Conservation (phyloP, 148 eudicot species). For the Arbutus unedo region DNA sequence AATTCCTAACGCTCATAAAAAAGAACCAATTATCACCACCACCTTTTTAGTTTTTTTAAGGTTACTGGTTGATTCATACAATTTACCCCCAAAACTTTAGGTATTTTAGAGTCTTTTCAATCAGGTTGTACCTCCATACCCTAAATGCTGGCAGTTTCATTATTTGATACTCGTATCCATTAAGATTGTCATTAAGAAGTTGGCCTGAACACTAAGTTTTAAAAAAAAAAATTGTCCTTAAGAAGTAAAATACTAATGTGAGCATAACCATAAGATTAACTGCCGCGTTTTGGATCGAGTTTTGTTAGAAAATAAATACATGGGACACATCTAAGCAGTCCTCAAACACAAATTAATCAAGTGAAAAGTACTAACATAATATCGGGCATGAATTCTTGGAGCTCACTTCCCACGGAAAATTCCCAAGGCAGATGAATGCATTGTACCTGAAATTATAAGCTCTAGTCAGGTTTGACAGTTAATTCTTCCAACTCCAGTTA, state of each 20-base stretch:
- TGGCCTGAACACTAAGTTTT: no score
- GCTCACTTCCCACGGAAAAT: conserved; percentile 58
- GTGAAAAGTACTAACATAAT: conserved; percentile 53
- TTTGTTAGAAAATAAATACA: neutral
- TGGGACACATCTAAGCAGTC: neutral
- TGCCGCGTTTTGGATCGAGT: no score
- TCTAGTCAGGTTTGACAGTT: neutral
- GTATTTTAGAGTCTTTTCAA: neutral
- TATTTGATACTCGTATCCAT: neutral
- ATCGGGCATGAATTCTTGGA: conserved; percentile 58
- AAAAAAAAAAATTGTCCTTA: neutral
- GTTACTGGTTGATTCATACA: neutral
- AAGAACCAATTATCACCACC: neutral
- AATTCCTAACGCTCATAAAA: no score
- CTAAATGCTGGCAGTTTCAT: neutral
- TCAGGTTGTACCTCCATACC: neutral
- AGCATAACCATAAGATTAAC: neutral
- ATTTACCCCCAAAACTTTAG: neutral
- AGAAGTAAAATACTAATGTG: neutral
- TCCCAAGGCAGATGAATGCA: conserved; percentile 85
- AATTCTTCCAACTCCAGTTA: neutral
- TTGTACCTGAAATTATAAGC: conserved; percentile 43
- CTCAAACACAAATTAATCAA: neutral
- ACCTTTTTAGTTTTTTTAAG: neutral
- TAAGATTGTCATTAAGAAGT: neutral